These are phyloP conservation scores for Sordariomycetes sp. DNA, from an alignment of 2,329 filamentous ascomycete genomes.

Conservation along the genomic window DNA sequence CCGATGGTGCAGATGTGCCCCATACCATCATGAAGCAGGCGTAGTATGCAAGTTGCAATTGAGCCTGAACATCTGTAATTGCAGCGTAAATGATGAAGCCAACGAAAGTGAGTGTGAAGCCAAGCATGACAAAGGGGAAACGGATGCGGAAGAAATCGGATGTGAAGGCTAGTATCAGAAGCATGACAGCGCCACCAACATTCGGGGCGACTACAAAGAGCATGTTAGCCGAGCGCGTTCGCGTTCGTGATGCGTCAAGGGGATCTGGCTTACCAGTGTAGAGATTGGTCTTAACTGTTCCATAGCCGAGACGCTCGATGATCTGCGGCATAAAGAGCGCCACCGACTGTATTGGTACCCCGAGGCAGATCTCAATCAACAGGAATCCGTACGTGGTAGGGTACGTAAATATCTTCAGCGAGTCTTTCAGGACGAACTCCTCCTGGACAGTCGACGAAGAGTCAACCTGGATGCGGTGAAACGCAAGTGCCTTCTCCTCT, in stretches of 20 bases:
- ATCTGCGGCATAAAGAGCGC: constrained; percentile 42
- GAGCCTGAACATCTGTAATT: constrained; percentile 42
- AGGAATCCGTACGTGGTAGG: constrained; percentile 36
- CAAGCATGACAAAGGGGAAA: constrained; percentile 62
- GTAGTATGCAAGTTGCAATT: constrained; percentile 58
- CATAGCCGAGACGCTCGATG: constrained; percentile 31
- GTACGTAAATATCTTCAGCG: constrained; percentile 35
- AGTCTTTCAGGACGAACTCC: constrained; percentile 34
- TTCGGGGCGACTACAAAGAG: constrained; percentile 49
- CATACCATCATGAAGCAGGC: constrained; percentile 75
- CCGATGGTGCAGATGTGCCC: constrained; percentile 63
- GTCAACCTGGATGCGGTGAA: constrained; percentile 63
- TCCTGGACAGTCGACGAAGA: constrained; percentile 49
- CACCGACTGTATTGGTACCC: constrained; percentile 43
- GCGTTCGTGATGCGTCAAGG: neutral
- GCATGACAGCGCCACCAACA: constrained; percentile 57
- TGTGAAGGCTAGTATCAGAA: constrained; percentile 58
- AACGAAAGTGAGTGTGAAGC: constrained; percentile 60
- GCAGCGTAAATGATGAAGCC: constrained; percentile 70
- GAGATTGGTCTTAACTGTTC: constrained; percentile 52
- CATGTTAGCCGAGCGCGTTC: neutral
- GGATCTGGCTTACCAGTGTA: constrained; percentile 47
- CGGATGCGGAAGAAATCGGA: constrained; percentile 54
- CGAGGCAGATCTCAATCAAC: constrained; percentile 43
- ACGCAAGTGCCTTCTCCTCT: constrained; percentile 55